Evolutionary conservation across 805 yeast species (phyloP).

Genomic region (Aciculoconidium aculeatum): DNA sequence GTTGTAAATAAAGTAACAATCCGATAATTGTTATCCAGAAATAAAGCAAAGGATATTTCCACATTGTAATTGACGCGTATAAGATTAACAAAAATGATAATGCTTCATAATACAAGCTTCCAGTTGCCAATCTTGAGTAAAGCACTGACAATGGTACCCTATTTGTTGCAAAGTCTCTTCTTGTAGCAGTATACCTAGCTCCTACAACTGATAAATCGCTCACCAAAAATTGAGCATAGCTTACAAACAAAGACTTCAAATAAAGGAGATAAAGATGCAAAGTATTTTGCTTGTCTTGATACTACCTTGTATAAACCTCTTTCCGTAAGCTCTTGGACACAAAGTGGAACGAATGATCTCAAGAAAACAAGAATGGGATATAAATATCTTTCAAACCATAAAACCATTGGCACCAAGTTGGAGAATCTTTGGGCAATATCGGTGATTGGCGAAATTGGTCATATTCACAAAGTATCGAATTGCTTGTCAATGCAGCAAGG

Average conservation of each 20-base stretch:
- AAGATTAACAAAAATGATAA: conserved; percentile 45
- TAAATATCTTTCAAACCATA: conserved; percentile 69
- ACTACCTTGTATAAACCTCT: conserved; percentile 68
- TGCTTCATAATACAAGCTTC: conserved; percentile 60
- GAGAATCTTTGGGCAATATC: conserved; percentile 62
- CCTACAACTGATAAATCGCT: conserved; percentile 72
- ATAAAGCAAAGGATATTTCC: conserved; percentile 57
- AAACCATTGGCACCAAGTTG: conserved; percentile 59
- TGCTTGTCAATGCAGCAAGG: conserved; percentile 57
- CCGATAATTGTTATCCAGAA: conserved; percentile 68
- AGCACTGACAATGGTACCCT: conserved; percentile 58
- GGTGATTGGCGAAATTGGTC: conserved; percentile 52
- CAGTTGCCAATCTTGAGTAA: conserved; percentile 60
- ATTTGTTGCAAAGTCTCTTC: conserved; percentile 74
- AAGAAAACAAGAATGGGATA: conserved; percentile 71
- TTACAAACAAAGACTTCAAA: conserved; percentile 77
- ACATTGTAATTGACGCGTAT: conserved; percentile 53
- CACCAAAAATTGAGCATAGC: conserved; percentile 60
- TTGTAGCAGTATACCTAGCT: conserved; percentile 76
- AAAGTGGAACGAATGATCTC: conserved; percentile 66
- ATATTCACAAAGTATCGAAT: conserved; percentile 55
- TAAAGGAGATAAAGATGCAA: conserved; percentile 64
- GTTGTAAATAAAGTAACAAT: conserved; percentile 58
- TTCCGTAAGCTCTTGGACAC: conserved; percentile 72
- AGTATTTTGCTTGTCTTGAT: conserved; percentile 57